A percentile compares a stretch with the other conserved stretches of the same genome.
Conservation (phyloP, 2,329 filamentous ascomycete species). For the Capronia coronata region DNA sequence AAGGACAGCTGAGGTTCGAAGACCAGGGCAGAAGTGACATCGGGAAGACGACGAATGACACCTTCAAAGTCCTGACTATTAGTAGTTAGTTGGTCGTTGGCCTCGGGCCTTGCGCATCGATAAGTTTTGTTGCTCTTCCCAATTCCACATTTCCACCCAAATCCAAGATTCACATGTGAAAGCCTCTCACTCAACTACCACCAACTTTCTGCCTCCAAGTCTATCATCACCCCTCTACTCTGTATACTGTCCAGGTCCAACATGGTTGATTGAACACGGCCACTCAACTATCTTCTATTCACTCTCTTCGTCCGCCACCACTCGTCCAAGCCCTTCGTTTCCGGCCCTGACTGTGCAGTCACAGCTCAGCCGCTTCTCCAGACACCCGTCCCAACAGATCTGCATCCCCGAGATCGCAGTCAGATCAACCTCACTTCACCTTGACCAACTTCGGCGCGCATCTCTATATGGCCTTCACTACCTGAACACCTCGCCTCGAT, state of each 20-base stretch:
- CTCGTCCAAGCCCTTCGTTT: not conserved
- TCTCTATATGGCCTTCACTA: not conserved
- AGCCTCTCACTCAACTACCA: not conserved
- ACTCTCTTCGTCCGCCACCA: conserved; percentile 1
- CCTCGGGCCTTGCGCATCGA: not conserved
- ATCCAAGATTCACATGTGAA: conserved; percentile 16
- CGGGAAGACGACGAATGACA: too few relatives aligned
- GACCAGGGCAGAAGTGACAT: too few relatives aligned
- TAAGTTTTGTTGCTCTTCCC: not conserved
- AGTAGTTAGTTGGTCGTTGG: too few relatives aligned
- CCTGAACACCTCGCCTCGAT: not conserved
- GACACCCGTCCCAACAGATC: conserved; percentile 20
- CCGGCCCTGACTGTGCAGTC: conserved; percentile 1
- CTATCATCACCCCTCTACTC: not conserved
- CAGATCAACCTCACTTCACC: conserved; percentile 4
- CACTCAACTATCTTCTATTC: not conserved
- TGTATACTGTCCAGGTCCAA: not conserved
- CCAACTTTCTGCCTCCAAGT: not conserved
- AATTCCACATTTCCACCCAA: too few relatives aligned
- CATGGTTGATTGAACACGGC: too few relatives aligned
- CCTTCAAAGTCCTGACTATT: too few relatives aligned
- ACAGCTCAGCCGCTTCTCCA: conserved; percentile 15
- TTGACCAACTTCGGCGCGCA: not conserved
- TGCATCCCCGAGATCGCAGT: not conserved
- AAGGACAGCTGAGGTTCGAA: too few relatives aligned